A percentile compares a stretch with the other conserved stretches of the same genome.
These are phyloP conservation scores for Claviceps quebecensis DNA, from an alignment of 2,329 filamentous ascomycete species.

Conservation along the genomic window DNA sequence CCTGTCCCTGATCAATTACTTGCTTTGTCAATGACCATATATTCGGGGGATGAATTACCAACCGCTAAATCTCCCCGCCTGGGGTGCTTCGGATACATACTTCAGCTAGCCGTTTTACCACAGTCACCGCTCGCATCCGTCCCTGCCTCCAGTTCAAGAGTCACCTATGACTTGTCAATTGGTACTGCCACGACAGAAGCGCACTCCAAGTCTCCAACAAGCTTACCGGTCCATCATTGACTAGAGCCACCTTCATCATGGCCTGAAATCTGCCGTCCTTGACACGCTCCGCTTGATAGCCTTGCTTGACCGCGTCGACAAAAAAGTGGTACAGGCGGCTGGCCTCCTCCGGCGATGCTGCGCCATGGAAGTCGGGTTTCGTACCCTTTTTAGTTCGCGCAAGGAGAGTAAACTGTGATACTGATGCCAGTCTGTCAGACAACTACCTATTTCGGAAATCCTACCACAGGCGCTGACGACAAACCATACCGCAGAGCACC, in stretches of 20 bases:
- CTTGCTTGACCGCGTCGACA: constrained; percentile 56
- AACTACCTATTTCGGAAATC: background rate
- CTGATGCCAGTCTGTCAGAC: constrained; percentile 29
- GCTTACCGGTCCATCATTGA: constrained; percentile 66
- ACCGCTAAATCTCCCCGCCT: background rate
- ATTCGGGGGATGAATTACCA: background rate
- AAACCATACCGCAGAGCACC: constrained; percentile 67
- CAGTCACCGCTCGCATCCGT: background rate
- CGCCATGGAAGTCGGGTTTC: constrained; percentile 89
- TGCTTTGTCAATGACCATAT: background rate
- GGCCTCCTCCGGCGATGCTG: constrained; percentile 65
- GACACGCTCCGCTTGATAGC: constrained; percentile 61
- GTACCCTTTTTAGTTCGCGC: constrained; percentile 90
- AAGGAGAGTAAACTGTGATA: constrained; percentile 92
- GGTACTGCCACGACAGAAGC: background rate
- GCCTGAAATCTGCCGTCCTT: constrained; percentile 96
- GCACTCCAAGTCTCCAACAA: background rate
- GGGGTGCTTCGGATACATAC: background rate
- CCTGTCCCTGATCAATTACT: background rate
- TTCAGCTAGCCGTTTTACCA: background rate
- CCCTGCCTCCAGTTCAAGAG: constrained; percentile 10
- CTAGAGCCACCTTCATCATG: constrained; percentile 93
- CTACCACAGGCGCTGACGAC: background rate
- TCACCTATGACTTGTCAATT: constrained; percentile 9
- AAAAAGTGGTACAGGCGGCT: constrained; percentile 75